Percentiles rank a stretch among this genome's conserved stretches.
These are phyloP conservation scores for Suhomyces atakaporum DNA, from an alignment of 1,139 yeast species.

Conservation along the genomic window DNA sequence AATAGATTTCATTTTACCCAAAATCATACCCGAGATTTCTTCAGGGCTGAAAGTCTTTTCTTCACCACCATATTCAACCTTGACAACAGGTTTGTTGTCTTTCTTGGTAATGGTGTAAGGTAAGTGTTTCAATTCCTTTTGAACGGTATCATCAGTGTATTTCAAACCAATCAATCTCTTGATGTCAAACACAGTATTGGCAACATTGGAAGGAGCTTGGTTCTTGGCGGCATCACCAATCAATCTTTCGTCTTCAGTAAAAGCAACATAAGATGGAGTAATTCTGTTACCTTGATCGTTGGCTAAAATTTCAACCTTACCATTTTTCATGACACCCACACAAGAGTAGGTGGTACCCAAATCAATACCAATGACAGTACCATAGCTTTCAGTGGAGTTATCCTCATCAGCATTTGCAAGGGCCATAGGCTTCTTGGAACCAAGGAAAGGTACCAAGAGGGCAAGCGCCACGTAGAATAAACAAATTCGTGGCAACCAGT, in stretches of 20 bases:
- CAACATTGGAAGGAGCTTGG: constrained; percentile 82
- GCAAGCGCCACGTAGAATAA: constrained; percentile 23
- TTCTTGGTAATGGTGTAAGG: constrained; percentile 71
- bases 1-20: constrained; percentile 88
- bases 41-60: constrained; percentile 76
- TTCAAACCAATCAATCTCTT: constrained; percentile 86
- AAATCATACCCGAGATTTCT: constrained; percentile 89
- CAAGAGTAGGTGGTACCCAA: constrained; percentile 89
- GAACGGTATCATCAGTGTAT: constrained; percentile 72
- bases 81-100: constrained; percentile 78
- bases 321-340: constrained; percentile 92
- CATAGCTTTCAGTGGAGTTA: constrained; percentile 56
- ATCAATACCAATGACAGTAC: constrained; percentile 84
- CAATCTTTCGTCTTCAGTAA: constrained; percentile 80
- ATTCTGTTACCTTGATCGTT: constrained; percentile 96
- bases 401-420: constrained; percentile 40
- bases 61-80: constrained; percentile 65
- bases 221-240: constrained; percentile 96
- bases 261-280: constrained; percentile 89
- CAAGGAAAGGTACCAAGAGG: constrained; percentile 20
- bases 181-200: constrained; percentile 80
- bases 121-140: constrained; percentile 78
- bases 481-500: constrained; percentile 23
- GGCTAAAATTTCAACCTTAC: constrained; percentile 89
- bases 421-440: constrained; percentile 18